Conservation (phyloP, 225 moss, liverwort and hornwort genomes). For the Sphagnum tenellum region DNA sequence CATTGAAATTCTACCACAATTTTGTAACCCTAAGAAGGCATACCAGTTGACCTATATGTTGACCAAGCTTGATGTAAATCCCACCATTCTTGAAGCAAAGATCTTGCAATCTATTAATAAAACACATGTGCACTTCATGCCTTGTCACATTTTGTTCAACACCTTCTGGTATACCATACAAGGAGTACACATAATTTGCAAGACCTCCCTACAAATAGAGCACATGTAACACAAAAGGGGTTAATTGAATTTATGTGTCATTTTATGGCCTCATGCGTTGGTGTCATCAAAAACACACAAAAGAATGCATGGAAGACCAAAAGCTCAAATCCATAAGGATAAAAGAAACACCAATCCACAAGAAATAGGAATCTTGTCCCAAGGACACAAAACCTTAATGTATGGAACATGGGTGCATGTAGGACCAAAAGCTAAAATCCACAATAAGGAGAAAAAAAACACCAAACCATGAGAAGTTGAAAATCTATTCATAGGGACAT, state of each 20-base stretch:
- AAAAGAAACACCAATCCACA: neutral
- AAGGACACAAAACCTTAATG: too few relatives aligned
- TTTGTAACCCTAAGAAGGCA: neutral
- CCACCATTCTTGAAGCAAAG: slow-evolving; percentile 82
- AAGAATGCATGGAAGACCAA: neutral
- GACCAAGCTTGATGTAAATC: slow-evolving; percentile 84
- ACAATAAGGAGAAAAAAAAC: too few relatives aligned
- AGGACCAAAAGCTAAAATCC: too few relatives aligned
- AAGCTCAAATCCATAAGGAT: too few relatives aligned
- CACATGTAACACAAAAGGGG: neutral
- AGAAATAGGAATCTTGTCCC: too few relatives aligned
- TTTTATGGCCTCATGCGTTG: neutral
- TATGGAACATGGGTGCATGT: too few relatives aligned
- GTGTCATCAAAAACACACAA: too few relatives aligned
- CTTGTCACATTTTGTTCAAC: slow-evolving; percentile 35
- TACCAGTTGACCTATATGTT: slow-evolving; percentile 83
- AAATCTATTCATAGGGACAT: too few relatives aligned
- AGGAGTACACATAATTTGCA: slow-evolving; percentile 62
- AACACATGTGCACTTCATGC: slow-evolving; percentile 59
- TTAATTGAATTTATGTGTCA: neutral
- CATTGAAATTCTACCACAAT: neutral
- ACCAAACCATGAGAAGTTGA: too few relatives aligned
- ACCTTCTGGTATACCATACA: slow-evolving; percentile 49
- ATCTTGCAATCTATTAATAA: slow-evolving; percentile 54
- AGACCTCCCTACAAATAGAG: slow-evolving; percentile 1